phyloP scores from a whole-genome alignment of 441 rosid species.

The Rhodomyrtus psidioides region DNA sequence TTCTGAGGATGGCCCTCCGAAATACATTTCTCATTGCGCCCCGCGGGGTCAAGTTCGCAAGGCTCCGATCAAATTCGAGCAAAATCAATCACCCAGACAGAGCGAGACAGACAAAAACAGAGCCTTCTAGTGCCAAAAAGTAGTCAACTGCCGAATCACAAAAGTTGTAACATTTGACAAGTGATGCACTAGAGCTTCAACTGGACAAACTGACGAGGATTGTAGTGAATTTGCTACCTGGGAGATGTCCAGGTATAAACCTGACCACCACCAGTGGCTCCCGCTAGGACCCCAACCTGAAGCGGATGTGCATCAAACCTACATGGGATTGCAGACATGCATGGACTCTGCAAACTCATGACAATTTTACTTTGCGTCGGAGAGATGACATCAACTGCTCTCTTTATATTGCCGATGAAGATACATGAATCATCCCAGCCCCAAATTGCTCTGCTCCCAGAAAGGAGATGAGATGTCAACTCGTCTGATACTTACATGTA shows the following conservation, averaged over 20 bases:
- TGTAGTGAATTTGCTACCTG: not conserved
- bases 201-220: not conserved
- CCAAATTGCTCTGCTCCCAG: conserved; percentile 56
- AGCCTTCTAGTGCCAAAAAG: not conserved
- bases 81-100: not conserved
- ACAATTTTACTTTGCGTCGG: conserved; percentile 17
- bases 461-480: not conserved
- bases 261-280: conserved; percentile 62
- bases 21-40: not conserved
- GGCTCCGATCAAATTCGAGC: not conserved
- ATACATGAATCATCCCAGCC: conserved; percentile 84
- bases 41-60: not conserved
- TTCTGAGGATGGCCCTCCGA: not conserved
- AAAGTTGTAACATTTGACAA: not conserved
- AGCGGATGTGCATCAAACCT: conserved; percentile 62
- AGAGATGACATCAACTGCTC: conserved; percentile 63
- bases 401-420: conserved; percentile 49
- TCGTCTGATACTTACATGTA: not conserved
- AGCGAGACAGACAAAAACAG: not conserved
- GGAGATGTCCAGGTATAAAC: conserved; percentile 63
- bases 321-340: conserved; percentile 46
- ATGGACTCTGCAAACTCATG: conserved; percentile 33
- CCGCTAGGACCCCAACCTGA: conserved; percentile 63
- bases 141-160: not conserved
- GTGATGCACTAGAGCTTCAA: not conserved